phyloP scores from a whole-genome alignment of 73 alveolate genomes.

The Paramecium pentaurelia region DNA sequence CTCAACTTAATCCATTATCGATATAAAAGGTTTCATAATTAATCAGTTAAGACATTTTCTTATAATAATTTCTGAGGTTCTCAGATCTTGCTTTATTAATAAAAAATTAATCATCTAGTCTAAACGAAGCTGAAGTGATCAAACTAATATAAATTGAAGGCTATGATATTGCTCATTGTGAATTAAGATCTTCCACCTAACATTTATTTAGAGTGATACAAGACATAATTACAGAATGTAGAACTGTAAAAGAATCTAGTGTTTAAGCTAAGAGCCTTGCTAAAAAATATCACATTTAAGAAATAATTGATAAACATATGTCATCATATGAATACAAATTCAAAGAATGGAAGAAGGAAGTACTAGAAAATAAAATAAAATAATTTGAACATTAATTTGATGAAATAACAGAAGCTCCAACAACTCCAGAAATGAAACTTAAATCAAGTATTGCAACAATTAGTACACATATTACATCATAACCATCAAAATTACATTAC shows the following conservation, averaged over 20 bases:
- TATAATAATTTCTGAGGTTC: not conserved
- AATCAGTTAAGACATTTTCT: not conserved
- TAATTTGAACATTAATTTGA: not conserved
- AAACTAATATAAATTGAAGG: not conserved
- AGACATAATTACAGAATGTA: not conserved
- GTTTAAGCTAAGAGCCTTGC: not conserved
- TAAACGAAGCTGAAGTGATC: not conserved
- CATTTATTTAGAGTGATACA: not conserved
- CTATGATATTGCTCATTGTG: constrained; percentile 2
- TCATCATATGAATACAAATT: not conserved
- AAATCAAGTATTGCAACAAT: not conserved
- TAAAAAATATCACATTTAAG: not conserved
- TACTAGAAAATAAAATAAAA: not conserved
- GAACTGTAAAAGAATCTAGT: not conserved
- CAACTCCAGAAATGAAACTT: constrained; percentile 9
- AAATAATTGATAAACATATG: not conserved
- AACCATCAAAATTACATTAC: not conserved
- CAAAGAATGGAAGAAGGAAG: constrained; percentile 46
- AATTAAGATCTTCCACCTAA: not conserved
- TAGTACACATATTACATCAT: not conserved
- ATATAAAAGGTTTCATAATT: not conserved
- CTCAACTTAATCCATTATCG: not conserved
- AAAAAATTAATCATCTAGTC: not conserved
- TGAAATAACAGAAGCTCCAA: constrained; percentile 10
- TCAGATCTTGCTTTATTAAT: not conserved